A percentile compares a stretch with the other conserved stretches of the same genome.
Conservation (phyloP, 2,329 filamentous ascomycete species). For the Drechmeria coniospora region DNA sequence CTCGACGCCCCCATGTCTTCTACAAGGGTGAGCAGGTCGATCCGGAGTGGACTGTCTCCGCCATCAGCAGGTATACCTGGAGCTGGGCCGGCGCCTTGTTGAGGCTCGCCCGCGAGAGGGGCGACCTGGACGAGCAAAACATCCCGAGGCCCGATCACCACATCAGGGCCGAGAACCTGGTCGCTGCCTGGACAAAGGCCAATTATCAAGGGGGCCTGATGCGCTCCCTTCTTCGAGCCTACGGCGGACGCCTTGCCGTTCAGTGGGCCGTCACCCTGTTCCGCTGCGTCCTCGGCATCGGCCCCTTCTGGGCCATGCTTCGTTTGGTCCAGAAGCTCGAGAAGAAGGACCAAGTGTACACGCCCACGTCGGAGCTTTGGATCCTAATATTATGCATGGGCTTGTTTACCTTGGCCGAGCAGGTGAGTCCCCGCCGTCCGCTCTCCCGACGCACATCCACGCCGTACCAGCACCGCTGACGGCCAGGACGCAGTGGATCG, state of each 20-base stretch:
- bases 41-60: slow-evolving; percentile 42
- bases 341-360: slow-evolving; percentile 25
- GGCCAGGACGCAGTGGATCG: slow-evolving; percentile 31
- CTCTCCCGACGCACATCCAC: background rate
- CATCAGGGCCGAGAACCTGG: slow-evolving; percentile 34
- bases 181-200: slow-evolving; percentile 31
- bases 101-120: slow-evolving; percentile 36
- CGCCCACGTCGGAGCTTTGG: slow-evolving; percentile 41
- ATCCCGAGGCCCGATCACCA: slow-evolving; percentile 44
- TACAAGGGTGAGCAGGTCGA: slow-evolving; percentile 45
- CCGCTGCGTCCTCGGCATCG: slow-evolving; percentile 45
- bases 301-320: slow-evolving; percentile 54
- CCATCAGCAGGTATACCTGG: slow-evolving; percentile 48
- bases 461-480: too few species aligned
- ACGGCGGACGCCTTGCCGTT: slow-evolving; percentile 36
- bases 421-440: slow-evolving; percentile 11
- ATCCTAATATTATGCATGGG: slow-evolving; percentile 53
- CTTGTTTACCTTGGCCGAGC: slow-evolving; percentile 38
- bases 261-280: slow-evolving; percentile 44
- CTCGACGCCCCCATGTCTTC: slow-evolving; percentile 53
- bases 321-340: slow-evolving; percentile 53
- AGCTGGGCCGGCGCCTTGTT: slow-evolving; percentile 46
- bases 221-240: slow-evolving; percentile 41
- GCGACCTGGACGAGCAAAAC: slow-evolving; percentile 44
- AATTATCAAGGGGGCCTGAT: slow-evolving; percentile 38